Base-by-base conservation (phyloP, 768 basidiomycete genomes). In the Hericium coralloides region DNA sequence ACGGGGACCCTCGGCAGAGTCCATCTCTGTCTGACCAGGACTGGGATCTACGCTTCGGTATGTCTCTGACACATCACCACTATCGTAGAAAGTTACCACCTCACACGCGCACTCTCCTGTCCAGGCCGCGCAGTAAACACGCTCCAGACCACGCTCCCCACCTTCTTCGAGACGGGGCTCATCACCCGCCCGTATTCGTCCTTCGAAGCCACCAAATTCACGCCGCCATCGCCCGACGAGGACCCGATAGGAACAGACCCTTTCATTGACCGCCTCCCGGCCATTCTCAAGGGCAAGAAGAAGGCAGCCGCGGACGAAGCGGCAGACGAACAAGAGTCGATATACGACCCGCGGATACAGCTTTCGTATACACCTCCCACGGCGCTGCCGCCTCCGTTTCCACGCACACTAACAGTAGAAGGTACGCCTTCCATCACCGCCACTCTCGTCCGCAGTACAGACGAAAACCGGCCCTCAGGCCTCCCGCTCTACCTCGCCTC, bases 41-140 rank as follows among this genome's bases (percentile, higher is more conserved):
- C 63, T 91, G 88, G 88, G 81, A 88, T 64, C 76, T 89, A 52
- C 82, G 86, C 23, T 87, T 86, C 63, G 87, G 89, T 85, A 57
- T 38, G 70, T 36, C 23, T n/a, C 9, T 23, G 12, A 36, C 22
- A 59, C 53, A 22, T 55, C 37, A 22, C 47, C n/a, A 36, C 22
- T 26, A 38, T 26, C 12, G 49, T 22, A 38, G 38, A 14, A 20
- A 26, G 38, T 43, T 45, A 31, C 50, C 12, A 38, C 12, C 20
- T n/a, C 17, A n/a, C 10, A 8, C 26, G 17, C 17, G 26, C 6
- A 7, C 7, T 12, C 38, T 20, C 20, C 22, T 17, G 12, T 38
- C 23, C 59, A 91, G 89, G 88, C 52, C 83, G 87, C 38, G 86
- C 84, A 3, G 83, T 87, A 54, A 79, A 82, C 64, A 71, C 87